Evolutionary conservation across 768 basidiomycete species (phyloP).

Genomic region (Suillus clintonianus): DNA sequence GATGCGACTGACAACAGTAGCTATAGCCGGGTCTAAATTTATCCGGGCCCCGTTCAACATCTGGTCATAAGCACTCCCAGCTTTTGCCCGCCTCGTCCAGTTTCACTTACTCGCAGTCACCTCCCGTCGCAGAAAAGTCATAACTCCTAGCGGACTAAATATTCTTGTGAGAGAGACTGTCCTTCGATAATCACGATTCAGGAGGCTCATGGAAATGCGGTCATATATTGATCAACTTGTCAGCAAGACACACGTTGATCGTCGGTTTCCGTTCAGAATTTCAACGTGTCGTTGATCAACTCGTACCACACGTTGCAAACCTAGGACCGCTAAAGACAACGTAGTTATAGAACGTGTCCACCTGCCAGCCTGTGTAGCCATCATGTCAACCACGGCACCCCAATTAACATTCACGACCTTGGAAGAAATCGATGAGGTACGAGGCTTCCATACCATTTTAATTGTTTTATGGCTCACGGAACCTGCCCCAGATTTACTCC

Average conservation of each 20-base stretch:
- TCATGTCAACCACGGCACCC: conserved; percentile 26
- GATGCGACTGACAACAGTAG: too few relatives aligned
- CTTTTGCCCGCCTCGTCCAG: too few relatives aligned
- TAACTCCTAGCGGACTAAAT: background rate
- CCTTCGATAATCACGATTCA: background rate
- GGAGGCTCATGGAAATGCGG: background rate
- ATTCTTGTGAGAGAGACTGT: background rate
- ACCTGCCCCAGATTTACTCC: conserved; percentile 49
- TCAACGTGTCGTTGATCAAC: background rate
- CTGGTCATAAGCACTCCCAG: background rate
- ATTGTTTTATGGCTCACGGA: background rate
- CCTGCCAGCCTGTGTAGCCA: background rate
- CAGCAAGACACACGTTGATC: too few relatives aligned
- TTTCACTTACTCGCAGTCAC: background rate
- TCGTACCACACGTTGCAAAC: background rate
- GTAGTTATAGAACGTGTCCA: background rate
- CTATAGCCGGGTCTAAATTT: too few relatives aligned
- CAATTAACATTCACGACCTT: conserved; percentile 49
- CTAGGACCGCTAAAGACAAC: background rate
- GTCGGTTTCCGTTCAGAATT: too few relatives aligned
- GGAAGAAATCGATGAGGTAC: conserved; percentile 53
- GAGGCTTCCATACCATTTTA: conserved; percentile 1
- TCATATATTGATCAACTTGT: background rate
- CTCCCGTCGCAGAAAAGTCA: background rate
- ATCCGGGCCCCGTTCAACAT: too few relatives aligned